Percentiles rank a stretch among this genome's conserved stretches.
These are phyloP conservation scores for Marsdenia floribunda DNA, from an alignment of 257 asterid genomes.

Conservation along the genomic window DNA sequence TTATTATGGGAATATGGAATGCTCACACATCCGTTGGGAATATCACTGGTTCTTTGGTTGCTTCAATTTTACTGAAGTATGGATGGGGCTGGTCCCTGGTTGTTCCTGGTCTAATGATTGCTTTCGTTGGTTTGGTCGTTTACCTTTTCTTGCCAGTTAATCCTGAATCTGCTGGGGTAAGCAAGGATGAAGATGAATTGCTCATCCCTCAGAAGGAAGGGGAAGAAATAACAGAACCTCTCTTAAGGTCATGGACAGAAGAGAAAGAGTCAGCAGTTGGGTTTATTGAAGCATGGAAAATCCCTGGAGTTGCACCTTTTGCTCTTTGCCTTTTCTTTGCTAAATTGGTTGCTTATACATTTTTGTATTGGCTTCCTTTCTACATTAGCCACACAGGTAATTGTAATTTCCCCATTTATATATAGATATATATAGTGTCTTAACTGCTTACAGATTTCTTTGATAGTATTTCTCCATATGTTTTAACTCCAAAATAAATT, in stretches of 20 bases:
- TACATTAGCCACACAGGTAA: conserved; percentile 94
- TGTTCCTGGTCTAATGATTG: conserved; percentile 70
- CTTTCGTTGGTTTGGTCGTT: conserved; percentile 50
- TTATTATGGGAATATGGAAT: conserved; percentile 98
- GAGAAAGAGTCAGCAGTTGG: conserved; percentile 61
- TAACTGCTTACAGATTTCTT: neutral
- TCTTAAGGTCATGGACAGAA: conserved; percentile 34
- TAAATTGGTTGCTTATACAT: conserved; percentile 88
- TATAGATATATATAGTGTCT: neutral
- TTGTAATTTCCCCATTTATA: neutral
- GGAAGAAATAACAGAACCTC: conserved; percentile 51
- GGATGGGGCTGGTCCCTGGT: conserved; percentile 99
- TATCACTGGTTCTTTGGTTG: conserved; percentile 77
- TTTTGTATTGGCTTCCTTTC: conserved; percentile 93
- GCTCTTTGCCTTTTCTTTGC: conserved; percentile 92
- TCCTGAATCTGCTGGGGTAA: conserved; percentile 60
- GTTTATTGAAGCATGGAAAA: conserved; percentile 81
- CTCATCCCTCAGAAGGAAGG: conserved; percentile 41
- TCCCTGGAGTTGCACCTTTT: conserved; percentile 91
- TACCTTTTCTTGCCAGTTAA: conserved; percentile 72
- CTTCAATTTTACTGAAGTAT: conserved; percentile 64
- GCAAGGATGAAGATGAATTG: conserved; percentile 37
- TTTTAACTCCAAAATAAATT: neutral
- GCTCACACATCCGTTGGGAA: conserved; percentile 96
- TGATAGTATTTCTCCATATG: neutral